Percentiles rank a stretch among this genome's conserved stretches.
These are phyloP conservation scores for Aureobasidium sp. DNA, from an alignment of 2,329 filamentous ascomycete species.

Conservation along the genomic window DNA sequence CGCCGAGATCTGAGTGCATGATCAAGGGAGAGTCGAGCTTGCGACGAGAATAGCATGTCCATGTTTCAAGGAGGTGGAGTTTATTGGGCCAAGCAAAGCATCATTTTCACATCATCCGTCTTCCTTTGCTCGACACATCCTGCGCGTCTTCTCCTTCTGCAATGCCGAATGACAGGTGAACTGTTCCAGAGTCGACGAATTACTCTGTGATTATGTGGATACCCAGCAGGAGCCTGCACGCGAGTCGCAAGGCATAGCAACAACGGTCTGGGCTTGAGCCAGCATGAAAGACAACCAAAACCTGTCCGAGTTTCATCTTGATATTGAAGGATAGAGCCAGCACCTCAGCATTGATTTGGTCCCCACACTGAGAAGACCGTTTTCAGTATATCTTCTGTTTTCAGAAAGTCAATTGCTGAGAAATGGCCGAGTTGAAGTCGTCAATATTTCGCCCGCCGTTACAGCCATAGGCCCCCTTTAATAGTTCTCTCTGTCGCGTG, in stretches of 20 bases:
- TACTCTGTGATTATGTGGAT: background rate
- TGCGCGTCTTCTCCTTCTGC: no score
- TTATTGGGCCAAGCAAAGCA: background rate
- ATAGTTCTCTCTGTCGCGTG: background rate
- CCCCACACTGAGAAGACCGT: background rate
- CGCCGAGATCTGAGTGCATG: background rate
- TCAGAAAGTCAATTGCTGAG: background rate
- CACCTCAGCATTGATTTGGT: background rate
- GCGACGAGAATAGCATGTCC: background rate
- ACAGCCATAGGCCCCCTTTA: slow-evolving; percentile 8
- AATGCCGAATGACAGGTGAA: background rate
- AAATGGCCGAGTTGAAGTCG: background rate
- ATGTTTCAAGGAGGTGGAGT: background rate
- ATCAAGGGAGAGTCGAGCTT: background rate
- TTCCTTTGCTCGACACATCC: background rate
- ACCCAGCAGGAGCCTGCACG: background rate
- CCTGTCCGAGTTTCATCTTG: slow-evolving; percentile 7
- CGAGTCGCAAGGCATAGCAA: background rate
- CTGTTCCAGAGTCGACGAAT: no score
- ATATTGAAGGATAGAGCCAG: slow-evolving; percentile 2
- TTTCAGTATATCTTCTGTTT: no score
- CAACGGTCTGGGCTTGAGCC: background rate
- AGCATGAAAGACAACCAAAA: background rate
- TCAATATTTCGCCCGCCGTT: slow-evolving; percentile 1
- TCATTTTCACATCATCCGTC: background rate